Base-by-base conservation (phyloP, 306 rosid species). In the Cucurbita moschata region DNA sequence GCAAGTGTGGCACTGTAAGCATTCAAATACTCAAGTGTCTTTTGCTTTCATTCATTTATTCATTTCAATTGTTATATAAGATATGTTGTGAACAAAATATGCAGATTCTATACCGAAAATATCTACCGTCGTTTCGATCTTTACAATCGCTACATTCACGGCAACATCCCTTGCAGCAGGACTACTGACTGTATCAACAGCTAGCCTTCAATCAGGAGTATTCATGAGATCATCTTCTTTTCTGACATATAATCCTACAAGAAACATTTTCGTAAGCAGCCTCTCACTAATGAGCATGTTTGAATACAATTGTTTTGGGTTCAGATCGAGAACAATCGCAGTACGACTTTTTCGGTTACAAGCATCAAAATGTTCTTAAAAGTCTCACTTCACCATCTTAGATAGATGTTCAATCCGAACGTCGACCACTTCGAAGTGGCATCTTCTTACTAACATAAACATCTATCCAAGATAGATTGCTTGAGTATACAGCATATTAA, bases 1-100 rank as follows among this genome's bases (percentile, higher is more conserved):
- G 71, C 85, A 80, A 86, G 90, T 93, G 85, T 85, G 85, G 85
- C 98, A 87, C 77, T 93, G 98, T 93, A 90, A 93, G 87, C 88
- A 63, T 70, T 75, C 61, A 52, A 54, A 1, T 54, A 18, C 66
- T 71, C 53, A 9, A 15, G 30, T 71, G 5, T 8, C 15, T 51
- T 49, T 30, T 50, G 13, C 16, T 15, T 50, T 35, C 26, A 35
- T 70, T 70, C 9, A 70, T 72, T 5, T 18, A 18, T 72, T 5
- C 11, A 18, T 55, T 39, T 56, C 39, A 72, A 49, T 51, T 16
- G 23, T 50, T 72, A 3, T 12, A 55, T 42, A 39, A 62, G 59
- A 38, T 11, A 42, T 52, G 39, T 54, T 39, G 15, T 18, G n/a
- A 39, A 62, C 53, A 43, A 65, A 55, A 55, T 76, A 9, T 81